Conservation (phyloP, 192 early-diverging fungal genomes). For the Jimgerdemannia flammicorona region DNA sequence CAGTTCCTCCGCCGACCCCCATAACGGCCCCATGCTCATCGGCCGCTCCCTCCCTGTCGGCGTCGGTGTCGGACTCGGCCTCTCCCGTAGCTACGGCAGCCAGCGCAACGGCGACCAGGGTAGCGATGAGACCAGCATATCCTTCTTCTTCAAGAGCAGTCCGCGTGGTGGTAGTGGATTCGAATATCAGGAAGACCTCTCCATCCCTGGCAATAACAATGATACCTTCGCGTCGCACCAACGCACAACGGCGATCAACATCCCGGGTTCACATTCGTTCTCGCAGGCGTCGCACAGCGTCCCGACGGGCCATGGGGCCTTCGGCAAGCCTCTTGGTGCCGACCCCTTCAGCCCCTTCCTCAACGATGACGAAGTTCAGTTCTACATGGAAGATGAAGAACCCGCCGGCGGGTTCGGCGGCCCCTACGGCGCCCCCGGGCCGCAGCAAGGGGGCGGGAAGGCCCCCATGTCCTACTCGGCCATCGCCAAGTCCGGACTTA, state of each 20-base stretch:
- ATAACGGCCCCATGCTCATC: neutral
- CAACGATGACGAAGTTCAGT: constrained; percentile 19
- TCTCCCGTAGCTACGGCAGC: constrained; percentile 1
- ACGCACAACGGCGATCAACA: neutral
- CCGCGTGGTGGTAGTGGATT: neutral
- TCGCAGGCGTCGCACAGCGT: neutral
- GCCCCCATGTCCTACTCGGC: constrained; percentile 17
- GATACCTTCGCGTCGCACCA: neutral
- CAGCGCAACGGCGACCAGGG: neutral
- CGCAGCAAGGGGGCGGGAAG: neutral
- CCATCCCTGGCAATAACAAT: neutral
- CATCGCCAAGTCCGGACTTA: constrained; percentile 16
- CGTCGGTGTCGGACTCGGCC: neutral
- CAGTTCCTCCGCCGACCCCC: neutral
- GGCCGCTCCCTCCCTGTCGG: constrained; percentile 2
- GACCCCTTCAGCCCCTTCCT: neutral
- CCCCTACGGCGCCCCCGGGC: no score
- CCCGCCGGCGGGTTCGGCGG: no score
- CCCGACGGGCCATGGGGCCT: neutral
- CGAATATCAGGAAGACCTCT: neutral
- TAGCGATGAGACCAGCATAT: neutral
- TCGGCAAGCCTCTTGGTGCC: neutral
- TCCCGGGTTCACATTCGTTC: neutral
- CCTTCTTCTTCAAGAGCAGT: neutral
- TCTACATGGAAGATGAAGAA: constrained; percentile 19